Percentiles rank a stretch among this genome's conserved stretches.
These are phyloP conservation scores for Aspergillus bridgeri DNA, from an alignment of 495 filamentous ascomycete genomes.

Conservation along the genomic window DNA sequence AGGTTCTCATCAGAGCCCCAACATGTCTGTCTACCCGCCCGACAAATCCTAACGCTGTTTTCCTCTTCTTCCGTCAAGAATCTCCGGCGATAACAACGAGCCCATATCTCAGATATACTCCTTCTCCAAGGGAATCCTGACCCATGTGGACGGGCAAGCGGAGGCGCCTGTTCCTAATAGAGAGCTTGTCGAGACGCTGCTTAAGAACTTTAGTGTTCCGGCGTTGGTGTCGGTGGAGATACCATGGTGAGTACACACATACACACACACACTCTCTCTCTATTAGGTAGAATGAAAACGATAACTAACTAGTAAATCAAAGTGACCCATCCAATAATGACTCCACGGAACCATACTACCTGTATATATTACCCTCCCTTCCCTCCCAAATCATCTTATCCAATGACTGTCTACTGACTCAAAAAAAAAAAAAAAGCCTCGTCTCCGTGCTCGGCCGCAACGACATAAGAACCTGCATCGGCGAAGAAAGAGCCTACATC, in stretches of 20 bases:
- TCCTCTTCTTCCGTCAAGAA: neutral
- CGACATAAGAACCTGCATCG: neutral
- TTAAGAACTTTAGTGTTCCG: conserved; percentile 4
- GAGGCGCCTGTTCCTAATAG: neutral
- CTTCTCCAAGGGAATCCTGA: neutral
- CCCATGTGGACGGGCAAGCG: neutral
- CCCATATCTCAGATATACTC: neutral
- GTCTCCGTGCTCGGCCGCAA: neutral
- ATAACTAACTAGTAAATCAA: too few species aligned
- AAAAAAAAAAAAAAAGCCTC: neutral
- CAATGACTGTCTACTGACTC: too few species aligned
- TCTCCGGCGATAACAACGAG: conserved; percentile 1
- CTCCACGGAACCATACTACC: neutral
- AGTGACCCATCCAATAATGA: too few species aligned
- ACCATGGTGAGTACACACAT: neutral
- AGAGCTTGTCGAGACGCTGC: conserved; percentile 1
- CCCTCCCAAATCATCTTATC: too few species aligned
- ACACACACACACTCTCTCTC: too few species aligned
- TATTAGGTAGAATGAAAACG: too few species aligned
- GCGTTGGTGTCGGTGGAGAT: neutral
- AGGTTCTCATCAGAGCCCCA: too few species aligned
- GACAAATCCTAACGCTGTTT: neutral
- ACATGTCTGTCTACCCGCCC: neutral
- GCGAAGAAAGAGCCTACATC: conserved; percentile 1
- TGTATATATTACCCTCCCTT: neutral